Conservation (phyloP, 495 filamentous ascomycete species). For the Pyrenula massariospora region DNA sequence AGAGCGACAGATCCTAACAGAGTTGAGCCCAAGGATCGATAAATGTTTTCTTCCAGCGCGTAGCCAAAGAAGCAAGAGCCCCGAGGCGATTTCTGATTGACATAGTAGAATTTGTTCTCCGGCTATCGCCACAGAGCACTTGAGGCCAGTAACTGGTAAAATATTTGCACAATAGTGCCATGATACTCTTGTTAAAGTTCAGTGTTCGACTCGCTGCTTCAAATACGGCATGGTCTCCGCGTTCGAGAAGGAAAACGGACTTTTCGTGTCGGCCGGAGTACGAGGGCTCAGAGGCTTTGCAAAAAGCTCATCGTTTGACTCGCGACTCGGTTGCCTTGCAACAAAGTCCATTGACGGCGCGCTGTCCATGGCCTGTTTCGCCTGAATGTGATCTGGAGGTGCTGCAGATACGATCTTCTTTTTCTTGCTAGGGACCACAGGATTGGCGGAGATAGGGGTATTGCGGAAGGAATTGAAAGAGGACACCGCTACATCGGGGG, state of each 20-base stretch:
- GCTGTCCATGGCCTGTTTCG: slow-evolving; percentile 21
- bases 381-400: slow-evolving; percentile 28
- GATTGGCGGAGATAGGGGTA: slow-evolving; percentile 9
- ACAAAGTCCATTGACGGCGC: slow-evolving; percentile 24
- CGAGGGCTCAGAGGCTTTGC: slow-evolving; percentile 70
- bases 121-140: too few species aligned
- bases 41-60: too few species aligned
- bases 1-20: too few species aligned
- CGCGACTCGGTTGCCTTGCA: slow-evolving; percentile 19
- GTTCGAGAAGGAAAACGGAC: slow-evolving; percentile 51
- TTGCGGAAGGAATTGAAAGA: slow-evolving; percentile 47
- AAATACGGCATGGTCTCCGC: slow-evolving; percentile 1
- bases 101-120: too few species aligned
- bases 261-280: slow-evolving; percentile 65
- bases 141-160: too few species aligned
- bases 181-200: not conserved
- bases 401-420: slow-evolving; percentile 23
- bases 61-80: too few species aligned
- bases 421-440: slow-evolving; percentile 18
- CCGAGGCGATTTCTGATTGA: too few species aligned
- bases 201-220: not conserved
- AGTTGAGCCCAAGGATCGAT: too few species aligned
- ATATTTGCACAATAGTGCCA: too few species aligned
- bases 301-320: slow-evolving; percentile 64
- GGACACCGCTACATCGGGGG: slow-evolving; percentile 52